Base-by-base conservation (phyloP, 2,329 filamentous ascomycete species). In the Xylaria sp. region DNA sequence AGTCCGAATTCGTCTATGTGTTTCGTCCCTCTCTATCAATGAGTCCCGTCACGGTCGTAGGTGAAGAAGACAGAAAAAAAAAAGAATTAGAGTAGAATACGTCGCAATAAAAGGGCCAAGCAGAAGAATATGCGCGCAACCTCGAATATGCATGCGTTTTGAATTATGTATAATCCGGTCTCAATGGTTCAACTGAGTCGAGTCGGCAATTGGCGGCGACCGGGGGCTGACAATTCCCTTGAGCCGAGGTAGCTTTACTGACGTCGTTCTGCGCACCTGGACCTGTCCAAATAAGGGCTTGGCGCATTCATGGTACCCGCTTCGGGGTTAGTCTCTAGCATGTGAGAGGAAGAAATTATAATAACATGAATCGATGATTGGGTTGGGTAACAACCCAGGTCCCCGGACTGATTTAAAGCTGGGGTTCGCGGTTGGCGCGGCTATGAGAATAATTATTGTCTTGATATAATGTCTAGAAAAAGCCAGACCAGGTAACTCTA, bases 141-240 rank as follows among this genome's bases (percentile, higher is more conserved):
- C 31, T 54, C 20, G 23, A 10, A 20, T 31, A 36, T 15, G 17
- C 38, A 59, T 5, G 33, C 4, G 17, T 46, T 33, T 23, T 10
- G 33, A 33, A 33, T 33, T 28, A 33, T 33, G 33, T 33, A 33
- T 33, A 33, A 33, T 33, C 28, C 6, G 28, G 28, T 31, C 28
- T 31, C 28, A 59, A 23, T 23, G 23, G 28, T 2, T 28, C n/a
- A 36, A 23, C 48, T 53, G 26, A 48, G 33, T 40, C 28, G 17
- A 36, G 51, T 54, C 66, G 69, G 66, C 60, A 69, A 71, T 66
- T 61, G 59, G 67, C 67, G 63, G 69, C 59, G 67, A 61, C 58
- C 64, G 60, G 63, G 36, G 56, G 10, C 15, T 4, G 15, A 13
- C 2, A 13, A 28, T 15, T 31, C 36, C 56, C 53, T 56, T 56